These are phyloP conservation scores for Mortierella sp. DNA, from an alignment of 371 early-diverging fungal species.

Conservation along the genomic window DNA sequence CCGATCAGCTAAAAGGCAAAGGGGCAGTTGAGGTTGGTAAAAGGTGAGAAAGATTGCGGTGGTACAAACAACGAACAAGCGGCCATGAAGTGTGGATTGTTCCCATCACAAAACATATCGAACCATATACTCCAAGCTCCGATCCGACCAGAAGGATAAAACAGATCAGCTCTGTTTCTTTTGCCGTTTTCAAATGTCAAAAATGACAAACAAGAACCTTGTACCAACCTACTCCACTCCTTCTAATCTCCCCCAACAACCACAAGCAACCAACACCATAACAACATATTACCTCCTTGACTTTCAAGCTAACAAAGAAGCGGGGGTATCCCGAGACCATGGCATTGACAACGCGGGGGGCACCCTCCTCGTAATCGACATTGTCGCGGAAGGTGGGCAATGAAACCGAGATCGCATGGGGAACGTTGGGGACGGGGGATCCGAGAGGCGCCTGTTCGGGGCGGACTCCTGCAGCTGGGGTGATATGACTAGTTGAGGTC, in stretches of 20 bases:
- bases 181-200: not conserved
- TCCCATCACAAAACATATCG: not conserved
- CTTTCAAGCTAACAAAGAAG: constrained; percentile 84
- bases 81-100: not conserved
- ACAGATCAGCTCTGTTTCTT: not conserved
- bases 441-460: constrained; percentile 54
- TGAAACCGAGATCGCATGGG: constrained; percentile 93
- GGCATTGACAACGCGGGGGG: constrained; percentile 75
- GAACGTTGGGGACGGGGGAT: constrained; percentile 68
- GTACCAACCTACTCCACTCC: not conserved
- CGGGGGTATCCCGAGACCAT: constrained; percentile 95
- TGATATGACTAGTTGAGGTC: constrained; percentile 26
- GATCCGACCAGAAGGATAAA: not conserved
- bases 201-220: not conserved
- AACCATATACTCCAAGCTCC: not conserved
- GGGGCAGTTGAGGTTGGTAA: not conserved
- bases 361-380: constrained; percentile 93
- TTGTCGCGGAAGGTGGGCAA: constrained; percentile 95
- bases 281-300: constrained; percentile 72
- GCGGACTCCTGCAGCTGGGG: constrained; percentile 33
- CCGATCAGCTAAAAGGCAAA: constrained; percentile 56
- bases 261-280: constrained; percentile 8
- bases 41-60: not conserved
- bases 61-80: not conserved
- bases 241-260: not conserved